Conservation (phyloP, 2,329 filamentous ascomycete species). For the Tolypocladium album region DNA sequence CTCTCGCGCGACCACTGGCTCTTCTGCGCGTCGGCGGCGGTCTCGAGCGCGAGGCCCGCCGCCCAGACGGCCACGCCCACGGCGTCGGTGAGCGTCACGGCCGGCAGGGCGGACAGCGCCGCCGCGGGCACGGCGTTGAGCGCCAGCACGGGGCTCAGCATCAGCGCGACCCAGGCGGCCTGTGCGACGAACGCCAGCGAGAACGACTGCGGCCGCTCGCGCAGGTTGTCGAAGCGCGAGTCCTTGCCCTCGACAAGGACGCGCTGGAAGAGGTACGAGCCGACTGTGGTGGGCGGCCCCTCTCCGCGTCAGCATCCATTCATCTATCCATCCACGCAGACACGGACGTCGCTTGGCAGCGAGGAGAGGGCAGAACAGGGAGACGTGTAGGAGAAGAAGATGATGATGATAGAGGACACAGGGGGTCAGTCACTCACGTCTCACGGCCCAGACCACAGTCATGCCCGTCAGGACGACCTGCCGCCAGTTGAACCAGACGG, state of each 20-base stretch:
- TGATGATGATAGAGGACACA: no score
- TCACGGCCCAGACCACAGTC: slow-evolving; percentile 45
- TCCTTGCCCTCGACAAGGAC: slow-evolving; percentile 50
- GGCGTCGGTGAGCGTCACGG: slow-evolving; percentile 39
- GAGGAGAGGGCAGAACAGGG: no score
- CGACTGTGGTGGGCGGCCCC: slow-evolving; percentile 49
- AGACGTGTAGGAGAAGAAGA: no score
- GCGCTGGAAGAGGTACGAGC: slow-evolving; percentile 52
- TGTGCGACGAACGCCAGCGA: slow-evolving; percentile 36
- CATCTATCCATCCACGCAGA: no score
- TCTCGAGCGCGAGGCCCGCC: slow-evolving; percentile 49
- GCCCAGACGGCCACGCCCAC: slow-evolving; percentile 47
- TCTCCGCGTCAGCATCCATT: not conserved
- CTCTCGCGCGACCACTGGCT: slow-evolving; percentile 48
- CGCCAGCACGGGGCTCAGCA: slow-evolving; percentile 52
- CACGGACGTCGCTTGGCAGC: no score
- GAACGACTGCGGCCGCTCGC: slow-evolving; percentile 23
- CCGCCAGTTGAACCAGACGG: slow-evolving; percentile 45
- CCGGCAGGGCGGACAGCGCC: slow-evolving; percentile 35
- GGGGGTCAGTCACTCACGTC: no score
- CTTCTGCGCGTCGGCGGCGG: slow-evolving; percentile 55
- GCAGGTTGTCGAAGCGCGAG: slow-evolving; percentile 33
- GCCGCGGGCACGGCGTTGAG: slow-evolving; percentile 50
- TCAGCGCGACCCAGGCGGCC: slow-evolving; percentile 58
- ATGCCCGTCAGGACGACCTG: slow-evolving; percentile 29